These are phyloP conservation scores for Xerocomus spinulosus DNA, from an alignment of 768 basidiomycete species.

Conservation along the genomic window DNA sequence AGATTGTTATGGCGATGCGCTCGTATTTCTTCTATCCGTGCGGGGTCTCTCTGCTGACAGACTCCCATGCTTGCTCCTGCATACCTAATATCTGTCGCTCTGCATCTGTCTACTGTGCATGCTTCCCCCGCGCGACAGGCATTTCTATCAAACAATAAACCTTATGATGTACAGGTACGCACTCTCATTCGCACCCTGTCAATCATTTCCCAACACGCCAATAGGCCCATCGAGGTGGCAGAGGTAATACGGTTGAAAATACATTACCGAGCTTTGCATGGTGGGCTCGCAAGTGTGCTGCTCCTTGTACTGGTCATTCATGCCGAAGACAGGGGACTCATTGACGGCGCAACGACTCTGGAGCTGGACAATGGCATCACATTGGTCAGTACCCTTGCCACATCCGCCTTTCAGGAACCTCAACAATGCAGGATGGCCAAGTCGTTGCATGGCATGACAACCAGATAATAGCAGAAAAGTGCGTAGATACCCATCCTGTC, in stretches of 20 bases:
- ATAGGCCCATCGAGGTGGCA: conserved; percentile 72
- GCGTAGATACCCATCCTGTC: conserved; percentile 60
- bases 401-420: neutral
- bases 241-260: conserved; percentile 72
- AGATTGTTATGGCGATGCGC: neutral
- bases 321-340: conserved; percentile 51
- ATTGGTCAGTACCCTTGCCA: conserved; percentile 37
- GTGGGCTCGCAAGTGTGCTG: conserved; percentile 34
- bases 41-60: neutral
- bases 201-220: too few species aligned
- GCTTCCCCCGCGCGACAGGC: conserved; percentile 29
- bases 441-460: conserved; percentile 83
- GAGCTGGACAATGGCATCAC: conserved; percentile 80
- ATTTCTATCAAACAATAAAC: conserved; percentile 22
- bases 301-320: conserved; percentile 2
- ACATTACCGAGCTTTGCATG: conserved; percentile 74
- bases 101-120: conserved; percentile 10
- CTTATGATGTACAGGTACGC: conserved; percentile 51
- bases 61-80: conserved; percentile 14
- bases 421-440: conserved; percentile 54
- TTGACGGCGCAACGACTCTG: conserved; percentile 71
- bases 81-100: conserved; percentile 7
- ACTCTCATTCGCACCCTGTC: conserved; percentile 1
- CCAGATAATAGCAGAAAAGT: conserved; percentile 57
- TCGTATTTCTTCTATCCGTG: conserved; percentile 3